Evolutionary conservation across 345 rosid species (phyloP).

Genomic region (Syzygium aqueum): DNA sequence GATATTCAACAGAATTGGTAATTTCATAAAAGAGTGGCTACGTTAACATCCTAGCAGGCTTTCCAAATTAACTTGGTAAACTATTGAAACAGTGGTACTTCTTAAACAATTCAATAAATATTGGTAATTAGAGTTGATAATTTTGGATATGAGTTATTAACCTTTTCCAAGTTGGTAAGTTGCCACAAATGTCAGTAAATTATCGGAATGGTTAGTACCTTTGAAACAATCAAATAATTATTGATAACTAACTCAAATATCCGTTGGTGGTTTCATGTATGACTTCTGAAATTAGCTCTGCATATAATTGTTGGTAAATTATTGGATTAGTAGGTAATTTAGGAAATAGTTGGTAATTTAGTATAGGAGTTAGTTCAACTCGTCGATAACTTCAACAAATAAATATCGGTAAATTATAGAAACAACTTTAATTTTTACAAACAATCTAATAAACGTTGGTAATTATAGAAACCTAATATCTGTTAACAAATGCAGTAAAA

Average conservation of each 20-base stretch:
- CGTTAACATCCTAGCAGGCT: neutral
- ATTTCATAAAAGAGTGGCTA: too few species aligned
- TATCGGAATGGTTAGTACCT: too few species aligned
- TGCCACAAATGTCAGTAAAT: neutral
- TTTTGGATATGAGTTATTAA: neutral
- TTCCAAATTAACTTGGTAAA: neutral
- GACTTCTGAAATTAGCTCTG: too few species aligned
- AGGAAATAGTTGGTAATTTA: neutral
- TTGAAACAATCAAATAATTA: neutral
- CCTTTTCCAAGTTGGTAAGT: neutral
- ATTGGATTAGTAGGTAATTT: neutral
- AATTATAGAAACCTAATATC: too few species aligned
- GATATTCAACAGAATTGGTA: too few species aligned
- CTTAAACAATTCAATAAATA: neutral
- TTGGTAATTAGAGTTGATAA: neutral
- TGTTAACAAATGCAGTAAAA: neutral
- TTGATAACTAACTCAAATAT: neutral
- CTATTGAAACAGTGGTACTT: neutral
- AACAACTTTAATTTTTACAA: accelerated
- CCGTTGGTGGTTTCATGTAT: too few species aligned
- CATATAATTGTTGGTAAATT: too few species aligned
- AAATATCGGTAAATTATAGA: neutral
- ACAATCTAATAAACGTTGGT: neutral
- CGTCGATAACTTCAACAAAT: neutral
- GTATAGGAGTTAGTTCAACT: neutral